phyloP scores from a whole-genome alignment of 306 rosid genomes.

The Rosa chinensis region DNA sequence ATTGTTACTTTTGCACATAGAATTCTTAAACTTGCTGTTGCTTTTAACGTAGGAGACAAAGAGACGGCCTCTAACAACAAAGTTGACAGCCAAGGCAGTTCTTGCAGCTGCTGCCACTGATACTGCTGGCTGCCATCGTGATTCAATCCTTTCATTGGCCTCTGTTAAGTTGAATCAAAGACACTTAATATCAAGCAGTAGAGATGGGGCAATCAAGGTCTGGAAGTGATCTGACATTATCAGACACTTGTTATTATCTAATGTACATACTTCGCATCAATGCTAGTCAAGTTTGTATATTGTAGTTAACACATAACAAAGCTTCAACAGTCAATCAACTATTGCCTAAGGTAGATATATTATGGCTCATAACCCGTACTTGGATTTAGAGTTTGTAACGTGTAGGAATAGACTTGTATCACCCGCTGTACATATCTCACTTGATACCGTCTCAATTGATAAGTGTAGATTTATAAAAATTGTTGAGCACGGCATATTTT shows the following conservation, averaged over 20 bases:
- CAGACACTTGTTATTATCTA: background rate
- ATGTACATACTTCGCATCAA: constrained; percentile 48
- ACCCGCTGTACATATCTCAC: background rate
- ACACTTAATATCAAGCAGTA: constrained; percentile 77
- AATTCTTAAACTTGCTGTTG: background rate
- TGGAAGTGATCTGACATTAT: constrained; percentile 63
- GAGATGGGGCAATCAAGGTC: constrained; percentile 97
- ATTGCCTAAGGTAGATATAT: constrained; percentile 1
- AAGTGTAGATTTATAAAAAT: background rate
- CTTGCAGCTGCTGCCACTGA: constrained; percentile 94
- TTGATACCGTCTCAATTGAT: background rate
- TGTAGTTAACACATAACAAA: background rate
- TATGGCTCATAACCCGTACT: background rate
- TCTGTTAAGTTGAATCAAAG: constrained; percentile 93
- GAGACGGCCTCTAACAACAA: constrained; percentile 68
- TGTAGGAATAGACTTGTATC: constrained; percentile 7
- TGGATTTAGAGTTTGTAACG: constrained; percentile 30
- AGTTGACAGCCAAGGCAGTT: constrained; percentile 72
- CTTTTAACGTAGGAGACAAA: constrained; percentile 56
- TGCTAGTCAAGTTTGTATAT: constrained; percentile 45
- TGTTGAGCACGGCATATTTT: background rate
- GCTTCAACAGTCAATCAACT: constrained; percentile 12
- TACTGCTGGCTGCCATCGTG: constrained; percentile 92
- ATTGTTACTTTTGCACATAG: constrained; percentile 16
- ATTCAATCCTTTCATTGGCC: constrained; percentile 78